Evolutionary conservation across 345 rosid genomes (phyloP).

Genomic region (Citrus hindsii): DNA sequence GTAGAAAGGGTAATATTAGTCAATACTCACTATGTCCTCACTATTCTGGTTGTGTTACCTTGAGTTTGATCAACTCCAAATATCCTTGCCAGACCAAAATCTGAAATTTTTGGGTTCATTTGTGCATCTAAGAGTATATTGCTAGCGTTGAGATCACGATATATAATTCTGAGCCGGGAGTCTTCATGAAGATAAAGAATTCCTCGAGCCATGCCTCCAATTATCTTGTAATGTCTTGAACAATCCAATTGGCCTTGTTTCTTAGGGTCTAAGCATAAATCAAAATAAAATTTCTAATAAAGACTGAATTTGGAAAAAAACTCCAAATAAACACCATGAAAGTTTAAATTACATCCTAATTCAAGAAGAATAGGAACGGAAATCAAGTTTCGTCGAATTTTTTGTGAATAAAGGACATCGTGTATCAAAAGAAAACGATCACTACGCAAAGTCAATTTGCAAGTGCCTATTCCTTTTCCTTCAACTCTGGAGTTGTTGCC

Average conservation of each 20-base stretch:
- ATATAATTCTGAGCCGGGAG: not conserved
- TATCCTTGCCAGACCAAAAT: not conserved
- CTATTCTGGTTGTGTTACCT: not conserved
- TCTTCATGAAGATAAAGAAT: conserved; percentile 1
- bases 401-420: no score
- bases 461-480: no score
- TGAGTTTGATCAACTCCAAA: not conserved
- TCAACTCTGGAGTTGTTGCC: no score
- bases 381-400: no score
- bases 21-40: conserved; percentile 55
- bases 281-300: not conserved
- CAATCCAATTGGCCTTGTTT: not conserved
- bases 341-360: no score
- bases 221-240: not conserved
- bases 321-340: no score
- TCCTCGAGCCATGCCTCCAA: not conserved
- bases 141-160: not conserved
- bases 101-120: not conserved
- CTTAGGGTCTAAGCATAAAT: not conserved
- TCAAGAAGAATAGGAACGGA: no score
- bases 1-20: not conserved
- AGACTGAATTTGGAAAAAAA: no score
- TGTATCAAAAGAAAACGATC: no score
- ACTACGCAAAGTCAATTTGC: no score
- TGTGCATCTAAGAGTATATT: not conserved